Conservation (phyloP, 176 grass and related monocot species). For the Aechmea fasciata region DNA sequence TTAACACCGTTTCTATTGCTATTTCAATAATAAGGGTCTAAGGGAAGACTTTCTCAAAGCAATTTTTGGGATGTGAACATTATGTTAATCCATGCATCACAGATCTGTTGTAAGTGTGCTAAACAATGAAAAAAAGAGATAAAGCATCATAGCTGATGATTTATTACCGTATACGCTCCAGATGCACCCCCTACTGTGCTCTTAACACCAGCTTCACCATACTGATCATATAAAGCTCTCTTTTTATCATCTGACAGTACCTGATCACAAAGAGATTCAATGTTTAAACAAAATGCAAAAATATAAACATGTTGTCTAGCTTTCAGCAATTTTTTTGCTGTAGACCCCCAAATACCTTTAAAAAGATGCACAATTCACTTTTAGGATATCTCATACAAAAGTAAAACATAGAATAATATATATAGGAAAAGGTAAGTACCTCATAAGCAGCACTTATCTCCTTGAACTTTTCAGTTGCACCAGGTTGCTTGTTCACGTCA, state of each 20-base stretch:
- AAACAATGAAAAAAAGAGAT: constrained; percentile 12
- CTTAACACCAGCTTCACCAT: constrained; percentile 96
- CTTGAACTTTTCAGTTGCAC: constrained; percentile 95
- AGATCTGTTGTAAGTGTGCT: not conserved
- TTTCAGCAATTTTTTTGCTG: not conserved
- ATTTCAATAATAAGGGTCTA: not conserved
- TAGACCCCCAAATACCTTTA: not conserved
- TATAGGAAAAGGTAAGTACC: constrained; percentile 34
- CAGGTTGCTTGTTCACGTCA: constrained; percentile 95
- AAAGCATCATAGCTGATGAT: constrained; percentile 26
- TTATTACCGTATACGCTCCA: constrained; percentile 84
- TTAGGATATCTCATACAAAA: not conserved
- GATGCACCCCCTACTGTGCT: constrained; percentile 68
- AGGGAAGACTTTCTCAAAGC: not conserved
- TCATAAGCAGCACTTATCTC: constrained; percentile 96
- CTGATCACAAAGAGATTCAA: constrained; percentile 48
- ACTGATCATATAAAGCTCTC: constrained; percentile 87
- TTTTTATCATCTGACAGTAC: constrained; percentile 98
- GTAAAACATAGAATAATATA: not conserved
- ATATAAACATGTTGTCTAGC: not conserved
- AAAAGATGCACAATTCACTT: not conserved
- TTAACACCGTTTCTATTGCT: not conserved
- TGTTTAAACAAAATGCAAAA: constrained; percentile 12
- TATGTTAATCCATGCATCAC: not conserved
- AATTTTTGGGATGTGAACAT: not conserved